Percentiles rank a stretch among this genome's conserved stretches.
Evolutionary conservation across 257 asterid species (phyloP).

Genomic region (Verbascum thapsus): DNA sequence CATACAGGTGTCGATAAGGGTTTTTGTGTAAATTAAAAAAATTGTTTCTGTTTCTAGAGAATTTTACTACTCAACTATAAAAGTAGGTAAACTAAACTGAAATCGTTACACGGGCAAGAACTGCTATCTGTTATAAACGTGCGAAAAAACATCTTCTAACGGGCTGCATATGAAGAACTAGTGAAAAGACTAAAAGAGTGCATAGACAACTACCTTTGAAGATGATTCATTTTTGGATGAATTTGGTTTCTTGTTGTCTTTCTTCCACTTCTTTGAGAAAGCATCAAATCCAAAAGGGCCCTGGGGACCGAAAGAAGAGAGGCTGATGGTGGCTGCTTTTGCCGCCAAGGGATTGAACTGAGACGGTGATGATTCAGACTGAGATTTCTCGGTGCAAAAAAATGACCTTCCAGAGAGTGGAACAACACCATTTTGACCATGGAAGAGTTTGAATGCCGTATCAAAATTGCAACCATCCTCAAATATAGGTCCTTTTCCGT

Average conservation of each 20-base stretch:
- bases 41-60: not conserved
- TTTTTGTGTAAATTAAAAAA: no score
- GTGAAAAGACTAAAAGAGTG: constrained; percentile 22
- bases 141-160: not conserved
- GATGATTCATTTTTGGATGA: constrained; percentile 66
- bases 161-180: not conserved
- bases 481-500: constrained; percentile 84
- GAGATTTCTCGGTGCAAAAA: constrained; percentile 42
- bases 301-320: constrained; percentile 82
- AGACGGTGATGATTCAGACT: constrained; percentile 48
- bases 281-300: constrained; percentile 87
- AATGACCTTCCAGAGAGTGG: constrained; percentile 74
- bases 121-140: not conserved
- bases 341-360: constrained; percentile 93
- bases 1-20: no score
- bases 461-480: constrained; percentile 97
- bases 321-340: constrained; percentile 89
- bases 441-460: constrained; percentile 86
- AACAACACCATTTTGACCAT: constrained; percentile 90
- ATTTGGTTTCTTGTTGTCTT: constrained; percentile 50
- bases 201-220: constrained; percentile 49
- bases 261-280: constrained; percentile 67
- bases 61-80: not conserved
- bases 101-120: not conserved
- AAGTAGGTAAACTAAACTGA: not conserved